phyloP scores from a whole-genome alignment of 495 filamentous ascomycete species.

The Talaromyces trachyspermus region DNA sequence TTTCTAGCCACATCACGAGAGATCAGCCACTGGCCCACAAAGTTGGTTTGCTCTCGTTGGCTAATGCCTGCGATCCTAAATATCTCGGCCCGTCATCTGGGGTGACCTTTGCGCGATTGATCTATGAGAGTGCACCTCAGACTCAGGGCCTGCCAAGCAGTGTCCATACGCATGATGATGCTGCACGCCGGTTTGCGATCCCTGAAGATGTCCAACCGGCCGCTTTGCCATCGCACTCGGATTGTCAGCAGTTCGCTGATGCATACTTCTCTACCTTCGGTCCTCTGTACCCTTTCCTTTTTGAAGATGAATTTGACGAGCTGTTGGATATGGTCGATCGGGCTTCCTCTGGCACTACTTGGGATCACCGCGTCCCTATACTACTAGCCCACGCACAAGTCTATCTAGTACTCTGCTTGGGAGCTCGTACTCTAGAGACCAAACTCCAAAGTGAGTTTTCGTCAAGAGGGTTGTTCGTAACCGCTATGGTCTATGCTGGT shows the following conservation, averaged over 20 bases:
- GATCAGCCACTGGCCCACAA: slow-evolving; percentile 2
- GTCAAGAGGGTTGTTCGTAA: neutral
- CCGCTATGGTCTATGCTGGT: neutral
- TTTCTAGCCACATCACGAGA: neutral
- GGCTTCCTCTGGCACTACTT: neutral
- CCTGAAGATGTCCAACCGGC: neutral
- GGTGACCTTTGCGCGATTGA: neutral
- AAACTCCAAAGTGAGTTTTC: neutral
- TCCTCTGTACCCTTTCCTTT: neutral
- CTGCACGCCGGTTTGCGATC: neutral
- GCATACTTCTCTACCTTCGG: neutral
- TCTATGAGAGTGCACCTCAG: slow-evolving; percentile 2
- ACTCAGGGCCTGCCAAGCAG: neutral
- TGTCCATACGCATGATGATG: neutral
- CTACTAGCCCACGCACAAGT: neutral
- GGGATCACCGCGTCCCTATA: neutral
- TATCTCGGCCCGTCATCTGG: slow-evolving; percentile 2
- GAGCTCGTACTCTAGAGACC: neutral
- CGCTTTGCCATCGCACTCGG: neutral
- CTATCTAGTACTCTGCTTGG: neutral
- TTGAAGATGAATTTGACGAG: neutral
- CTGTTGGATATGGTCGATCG: neutral
- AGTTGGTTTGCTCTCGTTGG: neutral
- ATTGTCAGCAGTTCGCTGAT: slow-evolving; percentile 1
- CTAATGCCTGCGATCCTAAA: slow-evolving; percentile 3